Conservation (phyloP, 2,329 filamentous ascomycete species). For the Epichloe coenophiala region DNA sequence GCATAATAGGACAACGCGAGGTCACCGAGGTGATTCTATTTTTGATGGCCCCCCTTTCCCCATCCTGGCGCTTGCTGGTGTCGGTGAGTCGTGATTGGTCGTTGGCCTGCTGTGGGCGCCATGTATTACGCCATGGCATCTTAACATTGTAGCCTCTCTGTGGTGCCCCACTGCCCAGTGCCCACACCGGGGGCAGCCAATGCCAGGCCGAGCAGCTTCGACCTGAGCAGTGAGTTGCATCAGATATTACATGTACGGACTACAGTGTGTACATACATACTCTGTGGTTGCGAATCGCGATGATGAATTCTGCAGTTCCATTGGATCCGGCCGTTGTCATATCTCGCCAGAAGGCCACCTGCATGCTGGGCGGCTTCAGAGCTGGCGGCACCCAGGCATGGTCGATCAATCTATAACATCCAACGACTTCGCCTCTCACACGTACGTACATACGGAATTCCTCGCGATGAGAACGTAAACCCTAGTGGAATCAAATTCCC, state of each 20-base stretch:
- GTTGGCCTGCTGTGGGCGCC: conserved; percentile 1
- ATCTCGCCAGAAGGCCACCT: not conserved
- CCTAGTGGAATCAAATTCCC: not conserved
- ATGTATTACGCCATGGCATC: not conserved
- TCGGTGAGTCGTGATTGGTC: conserved; percentile 3
- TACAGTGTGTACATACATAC: no score
- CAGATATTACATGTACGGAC: not conserved
- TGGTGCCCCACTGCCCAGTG: not conserved
- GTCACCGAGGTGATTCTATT: not conserved
- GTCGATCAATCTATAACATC: conserved; percentile 1
- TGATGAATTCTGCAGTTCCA: conserved; percentile 5
- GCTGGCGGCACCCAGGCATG: not conserved
- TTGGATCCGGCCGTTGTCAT: not conserved
- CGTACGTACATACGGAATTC: not conserved
- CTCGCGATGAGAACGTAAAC: not conserved
- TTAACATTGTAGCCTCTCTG: not conserved
- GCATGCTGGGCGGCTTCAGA: not conserved
- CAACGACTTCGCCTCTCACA: not conserved
- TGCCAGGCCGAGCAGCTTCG: not conserved
- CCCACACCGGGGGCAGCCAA: not conserved
- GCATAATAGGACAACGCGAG: no score
- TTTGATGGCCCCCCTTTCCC: not conserved
- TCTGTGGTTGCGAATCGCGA: conserved; percentile 8
- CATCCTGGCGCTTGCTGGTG: not conserved
- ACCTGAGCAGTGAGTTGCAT: not conserved